A percentile compares a stretch with the other conserved stretches of the same genome.
Conservation (phyloP, 352 stramenopile genomes). For the Globisporangium sylvaticum region DNA sequence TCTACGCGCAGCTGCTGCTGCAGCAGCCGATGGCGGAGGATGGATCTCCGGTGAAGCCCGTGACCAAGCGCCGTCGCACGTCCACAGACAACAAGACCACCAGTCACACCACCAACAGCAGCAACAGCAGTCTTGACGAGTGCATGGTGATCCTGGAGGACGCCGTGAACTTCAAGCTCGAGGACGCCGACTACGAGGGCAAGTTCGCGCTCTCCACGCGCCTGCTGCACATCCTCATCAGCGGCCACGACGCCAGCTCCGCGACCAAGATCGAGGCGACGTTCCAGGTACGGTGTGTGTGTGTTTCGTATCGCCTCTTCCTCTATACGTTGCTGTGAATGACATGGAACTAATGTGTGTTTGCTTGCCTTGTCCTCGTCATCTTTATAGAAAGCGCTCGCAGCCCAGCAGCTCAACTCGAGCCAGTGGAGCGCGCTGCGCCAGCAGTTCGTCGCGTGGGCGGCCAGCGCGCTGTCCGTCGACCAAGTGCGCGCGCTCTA, state of each 20-base stretch:
- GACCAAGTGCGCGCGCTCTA: constrained; percentile 47
- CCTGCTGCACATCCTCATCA: constrained; percentile 52
- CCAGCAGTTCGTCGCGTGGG: constrained; percentile 66
- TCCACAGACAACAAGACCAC: constrained; percentile 25
- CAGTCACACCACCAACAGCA: constrained; percentile 14
- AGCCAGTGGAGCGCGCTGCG: constrained; percentile 51
- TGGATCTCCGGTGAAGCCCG: constrained; percentile 9
- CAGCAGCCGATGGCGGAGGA: constrained; percentile 27
- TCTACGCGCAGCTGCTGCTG: constrained; percentile 71
- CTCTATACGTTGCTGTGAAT: too few relatives aligned
- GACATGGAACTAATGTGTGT: too few relatives aligned
- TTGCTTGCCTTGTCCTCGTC: too few relatives aligned
- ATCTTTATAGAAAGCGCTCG: constrained; percentile 51
- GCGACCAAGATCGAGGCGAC: constrained; percentile 33
- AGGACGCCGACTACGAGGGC: constrained; percentile 34
- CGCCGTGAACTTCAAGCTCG: constrained; percentile 34
- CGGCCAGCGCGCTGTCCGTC: constrained; percentile 27
- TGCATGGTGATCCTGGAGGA: constrained; percentile 48
- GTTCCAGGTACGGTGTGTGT: constrained; percentile 31
- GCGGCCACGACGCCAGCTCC: constrained; percentile 12
- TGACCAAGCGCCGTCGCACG: constrained; percentile 54
- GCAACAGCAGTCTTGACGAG: constrained; percentile 22
- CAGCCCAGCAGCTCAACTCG: constrained; percentile 40
- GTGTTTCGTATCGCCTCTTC: not conserved
- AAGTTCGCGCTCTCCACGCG: constrained; percentile 47